These are phyloP conservation scores for Abrus precatorius DNA, from an alignment of 306 rosid genomes.

Conservation along the genomic window DNA sequence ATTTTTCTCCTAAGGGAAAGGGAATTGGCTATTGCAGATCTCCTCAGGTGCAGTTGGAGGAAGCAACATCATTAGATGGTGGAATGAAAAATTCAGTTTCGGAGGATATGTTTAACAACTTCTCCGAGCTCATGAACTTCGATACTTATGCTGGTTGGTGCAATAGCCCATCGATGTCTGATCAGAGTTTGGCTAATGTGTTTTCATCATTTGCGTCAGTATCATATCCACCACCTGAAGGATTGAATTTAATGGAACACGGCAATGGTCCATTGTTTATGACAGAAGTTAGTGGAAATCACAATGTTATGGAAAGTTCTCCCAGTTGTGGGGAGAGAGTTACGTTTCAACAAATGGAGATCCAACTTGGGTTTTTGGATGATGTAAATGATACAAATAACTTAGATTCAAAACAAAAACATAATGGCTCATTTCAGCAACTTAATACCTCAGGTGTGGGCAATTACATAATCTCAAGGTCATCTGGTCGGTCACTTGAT, in stretches of 20 bases:
- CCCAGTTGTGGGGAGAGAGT: conserved; percentile 55
- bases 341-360: conserved; percentile 62
- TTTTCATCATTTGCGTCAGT: conserved; percentile 56
- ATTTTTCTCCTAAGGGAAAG: conserved; percentile 55
- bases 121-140: conserved; percentile 74
- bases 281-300: conserved; percentile 59
- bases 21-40: conserved; percentile 59
- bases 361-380: conserved; percentile 54
- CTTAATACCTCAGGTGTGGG: conserved; percentile 43
- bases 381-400: conserved; percentile 52
- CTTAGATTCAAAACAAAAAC: conserved; percentile 44
- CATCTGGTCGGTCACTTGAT: conserved; percentile 71
- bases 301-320: conserved; percentile 51
- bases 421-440: conserved; percentile 48
- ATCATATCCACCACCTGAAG: conserved; percentile 58
- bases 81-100: conserved; percentile 55
- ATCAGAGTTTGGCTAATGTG: conserved; percentile 59
- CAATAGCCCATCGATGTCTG: conserved; percentile 55
- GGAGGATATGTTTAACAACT: conserved; percentile 66
- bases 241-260: conserved; percentile 58
- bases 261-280: conserved; percentile 49
- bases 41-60: conserved; percentile 58
- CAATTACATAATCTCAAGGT: conserved; percentile 56
- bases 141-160: conserved; percentile 85
- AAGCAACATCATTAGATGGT: conserved; percentile 54